Base-by-base conservation (phyloP, 768 basidiomycete genomes). In the Gautieria morchelliformis region DNA sequence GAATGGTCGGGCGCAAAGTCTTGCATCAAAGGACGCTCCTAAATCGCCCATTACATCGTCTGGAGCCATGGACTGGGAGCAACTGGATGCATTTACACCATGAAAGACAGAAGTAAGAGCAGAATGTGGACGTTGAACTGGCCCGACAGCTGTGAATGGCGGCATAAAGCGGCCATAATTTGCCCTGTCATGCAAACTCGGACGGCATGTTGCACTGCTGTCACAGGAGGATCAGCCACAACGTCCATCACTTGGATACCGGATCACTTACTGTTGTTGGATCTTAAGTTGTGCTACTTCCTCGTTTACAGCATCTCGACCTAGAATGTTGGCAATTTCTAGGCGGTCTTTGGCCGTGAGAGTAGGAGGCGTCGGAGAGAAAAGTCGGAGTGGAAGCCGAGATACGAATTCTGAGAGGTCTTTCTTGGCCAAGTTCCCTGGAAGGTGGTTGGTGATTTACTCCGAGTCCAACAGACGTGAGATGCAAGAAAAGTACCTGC, bases 341-440 rank as follows among this genome's bases (percentile, higher is more conserved):
- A 66, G 67, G 17, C 80, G 71, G 51, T 83, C 78, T 9, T 63
- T 63, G 14, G 64, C 47, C 19, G 71, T 64, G 57, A 88, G 68
- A 33, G 70, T 68, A 7, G 75, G 70, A 17, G 82, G 73, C 5
- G 69, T 71, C 33, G 70, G 65, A 15, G 71, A 66, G 63, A 87
- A 82, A 9, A 82, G 60, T 1, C 58, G 58, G 68, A 70, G 59
- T 8, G 75, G 72, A 24, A 58, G n/a, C 32, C 24, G 11, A 0
- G 70, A 67, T 11, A 93, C 65, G 64, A 91, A 91, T 11, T 75
- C 72, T 3, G 87, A 85, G 5, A 85, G 61, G 1, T 71, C 63
- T 60, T 77, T 80, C 5, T 69, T 64, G 60, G 79, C 80, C 17
- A 71, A 70, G 51, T 80, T 74, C n/a, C 83, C 85, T 41, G 44